phyloP scores from a whole-genome alignment of 768 basidiomycete genomes.

The Amanita exitialis region DNA sequence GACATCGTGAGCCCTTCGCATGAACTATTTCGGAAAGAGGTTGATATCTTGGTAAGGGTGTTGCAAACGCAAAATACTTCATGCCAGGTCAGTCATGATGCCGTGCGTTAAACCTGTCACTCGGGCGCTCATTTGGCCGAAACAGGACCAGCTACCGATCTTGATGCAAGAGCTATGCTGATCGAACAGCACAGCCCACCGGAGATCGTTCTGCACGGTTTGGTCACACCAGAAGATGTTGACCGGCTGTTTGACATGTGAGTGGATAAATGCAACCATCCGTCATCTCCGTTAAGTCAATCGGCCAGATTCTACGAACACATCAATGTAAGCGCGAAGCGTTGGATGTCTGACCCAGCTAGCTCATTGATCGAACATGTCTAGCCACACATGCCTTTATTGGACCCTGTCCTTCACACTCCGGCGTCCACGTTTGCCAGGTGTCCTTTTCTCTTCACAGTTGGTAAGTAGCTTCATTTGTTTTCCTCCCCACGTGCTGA shows the following conservation, averaged over 20 bases:
- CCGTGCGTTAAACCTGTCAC: neutral
- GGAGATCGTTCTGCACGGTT: constrained; percentile 71
- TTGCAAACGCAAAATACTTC: constrained; percentile 75
- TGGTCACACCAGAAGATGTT: constrained; percentile 71
- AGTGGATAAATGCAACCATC: constrained; percentile 17
- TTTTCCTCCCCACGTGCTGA: neutral
- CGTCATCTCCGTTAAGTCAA: neutral
- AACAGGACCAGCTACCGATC: constrained; percentile 61
- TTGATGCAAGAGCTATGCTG: constrained; percentile 55
- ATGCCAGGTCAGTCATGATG: constrained; percentile 46
- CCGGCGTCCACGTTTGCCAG: constrained; percentile 70
- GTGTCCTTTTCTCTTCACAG: constrained; percentile 87
- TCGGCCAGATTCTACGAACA: constrained; percentile 54
- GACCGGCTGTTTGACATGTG: constrained; percentile 81
- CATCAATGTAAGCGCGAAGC: constrained; percentile 46
- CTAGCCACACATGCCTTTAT: constrained; percentile 60
- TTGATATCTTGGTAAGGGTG: constrained; percentile 38
- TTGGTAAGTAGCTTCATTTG: constrained; percentile 38
- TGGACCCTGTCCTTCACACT: constrained; percentile 77
- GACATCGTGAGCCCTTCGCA: constrained; percentile 42
- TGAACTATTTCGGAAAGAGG: neutral
- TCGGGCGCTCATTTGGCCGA: constrained; percentile 4
- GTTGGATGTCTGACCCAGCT: neutral
- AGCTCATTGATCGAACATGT: neutral
- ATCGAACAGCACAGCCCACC: constrained; percentile 76